Conservation (phyloP, 805 yeast genomes). For the Wickerhamiella cacticola region DNA sequence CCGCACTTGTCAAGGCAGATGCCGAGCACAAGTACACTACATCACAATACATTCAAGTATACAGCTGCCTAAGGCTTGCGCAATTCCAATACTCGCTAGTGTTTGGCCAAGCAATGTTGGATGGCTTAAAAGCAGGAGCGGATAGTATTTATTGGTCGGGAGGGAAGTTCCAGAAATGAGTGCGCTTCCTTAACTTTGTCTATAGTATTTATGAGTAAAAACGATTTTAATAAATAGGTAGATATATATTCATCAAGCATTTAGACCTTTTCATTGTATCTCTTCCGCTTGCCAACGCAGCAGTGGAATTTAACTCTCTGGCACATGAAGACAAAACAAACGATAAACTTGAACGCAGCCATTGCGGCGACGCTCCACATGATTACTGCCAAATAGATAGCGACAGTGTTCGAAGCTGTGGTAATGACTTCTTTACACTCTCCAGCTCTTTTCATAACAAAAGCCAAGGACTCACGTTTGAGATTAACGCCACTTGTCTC, state of each 20-base stretch:
- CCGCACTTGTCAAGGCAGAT: constrained; percentile 19
- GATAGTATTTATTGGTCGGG: constrained; percentile 11
- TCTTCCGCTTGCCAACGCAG: neutral
- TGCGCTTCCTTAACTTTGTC: no score
- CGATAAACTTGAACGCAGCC: constrained; percentile 72
- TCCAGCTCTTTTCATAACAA: constrained; percentile 11
- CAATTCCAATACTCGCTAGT: constrained; percentile 16
- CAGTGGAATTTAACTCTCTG: constrained; percentile 9
- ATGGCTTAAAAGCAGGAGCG: constrained; percentile 11
- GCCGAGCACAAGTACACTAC: constrained; percentile 23
- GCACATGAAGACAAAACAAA: constrained; percentile 50
- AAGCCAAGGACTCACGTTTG: constrained; percentile 6
- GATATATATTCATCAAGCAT: neutral
- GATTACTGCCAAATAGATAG: constrained; percentile 64
- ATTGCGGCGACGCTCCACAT: constrained; percentile 88
- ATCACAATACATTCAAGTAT: constrained; percentile 22
- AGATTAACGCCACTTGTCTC: constrained; percentile 19
- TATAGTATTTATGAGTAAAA: neutral
- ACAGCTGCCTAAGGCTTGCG: constrained; percentile 19
- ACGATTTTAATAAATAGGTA: neutral
- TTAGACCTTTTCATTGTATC: neutral
- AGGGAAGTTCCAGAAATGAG: neutral
- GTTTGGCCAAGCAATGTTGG: constrained; percentile 12
- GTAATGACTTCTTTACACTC: constrained; percentile 28
- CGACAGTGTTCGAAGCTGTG: constrained; percentile 22